Evolutionary conservation across 768 basidiomycete genomes (phyloP).

Genomic region (Lenzites betulinus): DNA sequence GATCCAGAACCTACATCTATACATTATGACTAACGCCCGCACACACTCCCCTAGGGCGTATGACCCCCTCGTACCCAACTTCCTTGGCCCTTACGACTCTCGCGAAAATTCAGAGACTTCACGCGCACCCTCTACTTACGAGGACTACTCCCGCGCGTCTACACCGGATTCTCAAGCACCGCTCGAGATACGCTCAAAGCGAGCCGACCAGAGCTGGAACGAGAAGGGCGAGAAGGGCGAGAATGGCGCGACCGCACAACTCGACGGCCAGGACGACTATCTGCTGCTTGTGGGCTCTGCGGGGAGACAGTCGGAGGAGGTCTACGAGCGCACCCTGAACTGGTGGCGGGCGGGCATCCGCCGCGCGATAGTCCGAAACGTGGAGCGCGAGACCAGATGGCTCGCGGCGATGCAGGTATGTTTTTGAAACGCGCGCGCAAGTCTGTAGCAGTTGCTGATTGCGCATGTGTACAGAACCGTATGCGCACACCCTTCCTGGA

Average conservation of each 20-base stretch:
- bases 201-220: slow-evolving; percentile 2
- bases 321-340: slow-evolving; percentile 65
- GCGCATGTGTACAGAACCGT: slow-evolving; percentile 37
- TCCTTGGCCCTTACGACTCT: background rate
- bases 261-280: slow-evolving; percentile 7
- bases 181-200: slow-evolving; percentile 10
- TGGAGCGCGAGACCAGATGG: slow-evolving; percentile 59
- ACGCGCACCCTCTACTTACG: background rate
- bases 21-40: slow-evolving; percentile 2
- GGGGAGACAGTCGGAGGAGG: slow-evolving; percentile 43
- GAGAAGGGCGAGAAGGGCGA: slow-evolving; percentile 19
- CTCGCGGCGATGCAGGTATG: slow-evolving; percentile 70
- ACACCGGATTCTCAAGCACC: slow-evolving; percentile 19
- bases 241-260: background rate
- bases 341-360: slow-evolving; percentile 69
- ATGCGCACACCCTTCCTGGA: slow-evolving; percentile 73
- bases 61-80: slow-evolving; percentile 2
- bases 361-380: slow-evolving; percentile 49
- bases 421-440: background rate
- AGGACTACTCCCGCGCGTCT: slow-evolving; percentile 22
- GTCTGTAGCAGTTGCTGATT: background rate
- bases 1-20: background rate
- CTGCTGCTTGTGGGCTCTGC: slow-evolving; percentile 19
- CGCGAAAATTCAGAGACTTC: background rate
- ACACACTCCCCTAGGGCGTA: slow-evolving; percentile 4